Evolutionary conservation across 768 basidiomycete species (phyloP), one percentile per base, ranked within the genome.

Genomic region (Pholiota microspora): DNA sequence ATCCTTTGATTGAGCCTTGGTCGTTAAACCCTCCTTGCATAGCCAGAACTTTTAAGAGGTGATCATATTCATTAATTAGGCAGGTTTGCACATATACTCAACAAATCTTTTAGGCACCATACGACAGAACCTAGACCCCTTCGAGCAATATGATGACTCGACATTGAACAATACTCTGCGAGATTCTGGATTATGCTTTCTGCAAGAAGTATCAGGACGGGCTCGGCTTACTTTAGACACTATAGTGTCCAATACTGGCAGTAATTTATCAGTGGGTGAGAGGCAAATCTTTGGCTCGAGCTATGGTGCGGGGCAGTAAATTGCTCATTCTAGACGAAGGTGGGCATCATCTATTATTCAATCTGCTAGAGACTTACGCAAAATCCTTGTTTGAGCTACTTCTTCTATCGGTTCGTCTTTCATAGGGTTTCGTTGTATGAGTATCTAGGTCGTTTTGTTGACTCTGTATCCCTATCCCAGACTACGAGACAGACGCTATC

Each of bases 231-330:
- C 71, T 8, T 64, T 84, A 24, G 79, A 83, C 44, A 78, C 69
- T 23, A 58, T 64, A 10, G 71, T 83, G 21, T 62, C 75, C 7
- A 73, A 72, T 3, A 86, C 86, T 4, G 89, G 89, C 5, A 67
- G 76, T 16, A 92, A 92, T 64, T 81, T 92, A 58, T 88, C 86
- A 1, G 84, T 88, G 38, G 90, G 90, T 21, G 88, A 92, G 62
- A 69, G 88, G 8, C 89, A 92, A 61, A 77, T 87, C 45, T 7
- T 73, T 88, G 62, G 85, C 85, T 4, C 73, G 85, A 28, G 86
- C 86, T 1, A 76, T 86, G 55, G 69, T 86, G 3, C 73, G 82
- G 18, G 72, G 77, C 24, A 85, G 80, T 64, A 77, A 82, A 42
- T 68, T 87, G 18, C 74, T 88, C 32, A 81, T 88, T 35, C 68